Evolutionary conservation across 305 asterid genomes (phyloP).

Genomic region (Salvia sclarea): DNA sequence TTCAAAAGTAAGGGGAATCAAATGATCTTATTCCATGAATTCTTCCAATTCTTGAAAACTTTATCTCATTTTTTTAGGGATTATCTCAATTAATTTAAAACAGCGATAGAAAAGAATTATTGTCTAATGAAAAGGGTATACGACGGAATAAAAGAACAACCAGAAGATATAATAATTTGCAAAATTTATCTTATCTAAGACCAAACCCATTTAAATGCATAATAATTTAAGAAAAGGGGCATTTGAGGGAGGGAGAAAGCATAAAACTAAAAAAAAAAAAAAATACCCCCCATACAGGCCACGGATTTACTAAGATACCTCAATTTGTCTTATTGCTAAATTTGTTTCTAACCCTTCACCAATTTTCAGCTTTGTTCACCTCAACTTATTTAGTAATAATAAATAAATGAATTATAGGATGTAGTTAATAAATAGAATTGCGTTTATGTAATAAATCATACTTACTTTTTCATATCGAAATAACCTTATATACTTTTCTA

Average conservation of each 20-base stretch:
- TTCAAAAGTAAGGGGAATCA: slow-evolving; percentile 26
- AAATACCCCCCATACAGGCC: slow-evolving; percentile 45
- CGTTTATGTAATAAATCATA: neutral
- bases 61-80: neutral
- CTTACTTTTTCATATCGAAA: neutral
- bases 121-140: neutral
- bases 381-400: neutral
- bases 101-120: neutral
- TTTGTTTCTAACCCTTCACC: slow-evolving; percentile 24
- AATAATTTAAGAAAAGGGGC: neutral
- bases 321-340: slow-evolving; percentile 40
- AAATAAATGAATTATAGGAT: neutral
- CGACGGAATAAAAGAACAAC: neutral
- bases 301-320: slow-evolving; percentile 42
- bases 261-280: slow-evolving; percentile 27
- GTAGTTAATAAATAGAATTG: neutral
- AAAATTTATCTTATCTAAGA: neutral
- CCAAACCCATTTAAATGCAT: neutral
- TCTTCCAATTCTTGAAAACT: neutral
- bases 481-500: neutral
- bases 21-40: slow-evolving; percentile 14
- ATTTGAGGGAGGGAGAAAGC: neutral
- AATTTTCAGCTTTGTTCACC: slow-evolving; percentile 1
- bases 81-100: neutral
- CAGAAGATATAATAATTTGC: neutral